Percentiles rank a stretch among this genome's conserved stretches.
Conservation (phyloP, 805 yeast species). For the Nakazawaea holstii region DNA sequence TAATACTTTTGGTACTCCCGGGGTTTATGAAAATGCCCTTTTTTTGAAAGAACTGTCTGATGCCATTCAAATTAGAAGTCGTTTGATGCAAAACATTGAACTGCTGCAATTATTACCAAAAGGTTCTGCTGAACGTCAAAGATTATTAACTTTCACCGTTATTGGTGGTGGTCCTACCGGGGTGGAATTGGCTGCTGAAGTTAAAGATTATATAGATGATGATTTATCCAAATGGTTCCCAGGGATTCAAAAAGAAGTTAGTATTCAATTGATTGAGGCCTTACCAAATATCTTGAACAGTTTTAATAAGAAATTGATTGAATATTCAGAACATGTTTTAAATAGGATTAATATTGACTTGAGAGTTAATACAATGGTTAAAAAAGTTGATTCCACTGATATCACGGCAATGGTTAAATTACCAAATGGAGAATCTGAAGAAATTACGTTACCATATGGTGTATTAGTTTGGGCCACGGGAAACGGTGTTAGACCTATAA, state of each 20-base stretch:
- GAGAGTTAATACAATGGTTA: conserved; percentile 82
- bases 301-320: conserved; percentile 63
- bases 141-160: conserved; percentile 82
- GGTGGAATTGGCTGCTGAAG: conserved; percentile 95
- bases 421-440: conserved; percentile 59
- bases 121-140: conserved; percentile 68
- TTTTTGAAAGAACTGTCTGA: conserved; percentile 89
- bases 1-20: conserved; percentile 91
- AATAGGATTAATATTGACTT: conserved; percentile 62
- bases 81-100: conserved; percentile 83
- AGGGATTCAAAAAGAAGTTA: conserved; percentile 72
- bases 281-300: conserved; percentile 79
- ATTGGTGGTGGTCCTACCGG: conserved; percentile 99
- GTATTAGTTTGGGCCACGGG: conserved; percentile 97
- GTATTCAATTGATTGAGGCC: conserved; percentile 85
- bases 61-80: conserved; percentile 76
- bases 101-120: conserved; percentile 78
- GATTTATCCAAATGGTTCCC: conserved; percentile 90
- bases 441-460: conserved; percentile 74
- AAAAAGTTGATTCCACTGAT: conserved; percentile 66
- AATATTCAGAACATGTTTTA: conserved; percentile 78
- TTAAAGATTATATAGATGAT: conserved; percentile 90
- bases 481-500: conserved; percentile 79
- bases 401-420: conserved; percentile 68
- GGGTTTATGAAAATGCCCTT: conserved; percentile 83